These are phyloP conservation scores for Plasmodium fragile DNA, from an alignment of 169 alveolate species.

Conservation along the genomic window DNA sequence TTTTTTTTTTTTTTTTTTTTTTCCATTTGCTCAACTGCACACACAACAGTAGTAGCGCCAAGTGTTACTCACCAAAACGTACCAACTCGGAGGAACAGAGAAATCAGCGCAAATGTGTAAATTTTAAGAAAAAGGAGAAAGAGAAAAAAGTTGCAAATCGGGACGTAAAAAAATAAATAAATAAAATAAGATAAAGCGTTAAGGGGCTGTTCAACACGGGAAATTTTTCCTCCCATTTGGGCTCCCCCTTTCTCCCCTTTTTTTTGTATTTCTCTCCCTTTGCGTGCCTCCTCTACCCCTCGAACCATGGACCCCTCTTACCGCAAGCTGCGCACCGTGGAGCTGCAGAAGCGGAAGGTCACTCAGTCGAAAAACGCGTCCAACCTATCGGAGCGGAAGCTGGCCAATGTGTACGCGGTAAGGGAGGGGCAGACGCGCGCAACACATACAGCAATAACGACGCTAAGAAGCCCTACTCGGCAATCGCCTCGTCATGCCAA, in stretches of 20 bases:
- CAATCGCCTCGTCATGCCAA: too few species aligned
- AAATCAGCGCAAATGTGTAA: neutral
- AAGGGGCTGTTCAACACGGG: neutral
- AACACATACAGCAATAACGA: neutral
- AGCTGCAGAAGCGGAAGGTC: conserved; percentile 52
- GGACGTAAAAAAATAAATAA: neutral
- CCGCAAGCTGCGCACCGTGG: neutral
- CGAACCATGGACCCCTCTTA: neutral
- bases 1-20: neutral
- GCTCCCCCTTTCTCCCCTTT: neutral
- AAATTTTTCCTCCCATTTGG: neutral
- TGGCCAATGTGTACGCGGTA: conserved; percentile 64
- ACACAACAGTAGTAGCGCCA: neutral
- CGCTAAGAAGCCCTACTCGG: too few species aligned
- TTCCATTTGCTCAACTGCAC: neutral
- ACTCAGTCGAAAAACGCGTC: conserved; percentile 63
- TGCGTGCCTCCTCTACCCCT: neutral
- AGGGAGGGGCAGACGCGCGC: neutral
- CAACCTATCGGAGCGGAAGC: conserved; percentile 41
- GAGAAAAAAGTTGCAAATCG: neutral
- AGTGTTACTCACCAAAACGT: neutral
- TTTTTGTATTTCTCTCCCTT: neutral
- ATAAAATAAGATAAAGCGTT: neutral
- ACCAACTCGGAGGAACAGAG: neutral
- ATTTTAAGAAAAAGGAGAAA: neutral